Percentiles rank a stretch among this genome's conserved stretches.
phyloP scores from a whole-genome alignment of 2,329 filamentous ascomycete species.

The Ophiostoma perfectum region DNA sequence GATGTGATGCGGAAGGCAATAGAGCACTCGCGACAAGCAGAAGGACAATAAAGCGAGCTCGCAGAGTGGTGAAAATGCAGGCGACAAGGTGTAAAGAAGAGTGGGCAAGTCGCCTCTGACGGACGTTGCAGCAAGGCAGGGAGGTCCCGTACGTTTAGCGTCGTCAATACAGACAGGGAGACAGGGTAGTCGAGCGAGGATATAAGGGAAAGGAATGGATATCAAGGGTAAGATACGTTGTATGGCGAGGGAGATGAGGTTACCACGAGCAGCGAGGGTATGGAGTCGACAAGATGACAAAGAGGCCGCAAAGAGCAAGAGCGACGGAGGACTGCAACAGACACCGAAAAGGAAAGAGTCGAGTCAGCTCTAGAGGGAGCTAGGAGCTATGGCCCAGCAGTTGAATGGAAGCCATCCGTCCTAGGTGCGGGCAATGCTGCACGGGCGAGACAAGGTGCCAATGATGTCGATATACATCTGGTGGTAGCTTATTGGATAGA shows the following conservation, averaged over 20 bases:
- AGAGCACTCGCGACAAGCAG: neutral
- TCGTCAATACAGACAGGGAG: neutral
- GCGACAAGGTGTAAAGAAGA: neutral
- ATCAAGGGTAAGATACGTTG: neutral
- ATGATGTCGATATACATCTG: neutral
- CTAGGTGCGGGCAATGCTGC: neutral
- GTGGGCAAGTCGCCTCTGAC: conserved; percentile 4
- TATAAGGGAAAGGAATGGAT: neutral
- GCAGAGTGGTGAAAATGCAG: neutral
- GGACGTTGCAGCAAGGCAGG: conserved; percentile 16
- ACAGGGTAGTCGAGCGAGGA: neutral
- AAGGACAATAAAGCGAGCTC: neutral
- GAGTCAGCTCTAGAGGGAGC: neutral
- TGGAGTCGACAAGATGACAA: neutral
- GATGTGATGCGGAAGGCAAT: no score
- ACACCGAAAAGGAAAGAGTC: neutral
- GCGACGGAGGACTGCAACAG: neutral
- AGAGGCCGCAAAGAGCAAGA: neutral
- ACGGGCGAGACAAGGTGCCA: neutral
- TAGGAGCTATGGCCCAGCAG: neutral
- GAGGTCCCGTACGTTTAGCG: conserved; percentile 6
- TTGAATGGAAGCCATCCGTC: neutral
- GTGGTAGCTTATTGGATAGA: neutral
- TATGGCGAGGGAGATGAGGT: neutral
- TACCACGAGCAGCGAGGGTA: neutral